Conservation (phyloP, 192 early-diverging fungal species). For the Coemansia aciculifera region DNA sequence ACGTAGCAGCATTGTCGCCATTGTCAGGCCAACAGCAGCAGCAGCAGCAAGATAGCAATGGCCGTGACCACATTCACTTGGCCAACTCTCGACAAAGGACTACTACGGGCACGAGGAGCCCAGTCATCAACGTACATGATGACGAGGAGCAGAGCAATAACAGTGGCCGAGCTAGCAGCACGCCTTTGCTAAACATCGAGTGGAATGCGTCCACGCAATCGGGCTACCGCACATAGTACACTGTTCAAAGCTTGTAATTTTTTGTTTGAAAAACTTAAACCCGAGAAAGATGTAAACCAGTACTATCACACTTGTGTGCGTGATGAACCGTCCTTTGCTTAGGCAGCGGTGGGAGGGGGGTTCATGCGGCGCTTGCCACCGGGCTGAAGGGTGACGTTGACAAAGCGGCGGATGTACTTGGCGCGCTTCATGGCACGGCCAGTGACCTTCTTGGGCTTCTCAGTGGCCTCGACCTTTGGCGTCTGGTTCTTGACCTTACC, state of each 20-base stretch:
- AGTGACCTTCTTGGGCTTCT: conserved; percentile 91
- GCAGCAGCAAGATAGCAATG: not conserved
- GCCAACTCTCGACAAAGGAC: conserved; percentile 5
- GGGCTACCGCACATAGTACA: not conserved
- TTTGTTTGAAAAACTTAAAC: conserved; percentile 8
- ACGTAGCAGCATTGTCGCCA: not conserved
- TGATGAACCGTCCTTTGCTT: conserved; percentile 5
- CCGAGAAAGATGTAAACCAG: not conserved
- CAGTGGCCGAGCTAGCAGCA: not conserved
- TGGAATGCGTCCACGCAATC: not conserved
- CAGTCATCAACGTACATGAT: not conserved
- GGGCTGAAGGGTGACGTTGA: conserved; percentile 74
- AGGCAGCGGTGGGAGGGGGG: conserved; percentile 42
- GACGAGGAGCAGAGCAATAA: conserved; percentile 9
- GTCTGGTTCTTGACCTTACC: conserved; percentile 99
- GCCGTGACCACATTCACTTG: conserved; percentile 15
- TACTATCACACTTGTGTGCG: not conserved
- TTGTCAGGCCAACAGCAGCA: conserved; percentile 8
- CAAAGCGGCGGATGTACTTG: conserved; percentile 95
- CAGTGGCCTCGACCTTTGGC: conserved; percentile 96
- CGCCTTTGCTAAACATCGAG: conserved; percentile 1
- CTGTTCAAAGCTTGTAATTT: not conserved
- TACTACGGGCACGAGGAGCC: not conserved
- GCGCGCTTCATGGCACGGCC: conserved; percentile 97
- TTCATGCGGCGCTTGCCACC: conserved; percentile 83